Conservation (phyloP, 495 filamentous ascomycete species). For the Tirmania nivea region DNA sequence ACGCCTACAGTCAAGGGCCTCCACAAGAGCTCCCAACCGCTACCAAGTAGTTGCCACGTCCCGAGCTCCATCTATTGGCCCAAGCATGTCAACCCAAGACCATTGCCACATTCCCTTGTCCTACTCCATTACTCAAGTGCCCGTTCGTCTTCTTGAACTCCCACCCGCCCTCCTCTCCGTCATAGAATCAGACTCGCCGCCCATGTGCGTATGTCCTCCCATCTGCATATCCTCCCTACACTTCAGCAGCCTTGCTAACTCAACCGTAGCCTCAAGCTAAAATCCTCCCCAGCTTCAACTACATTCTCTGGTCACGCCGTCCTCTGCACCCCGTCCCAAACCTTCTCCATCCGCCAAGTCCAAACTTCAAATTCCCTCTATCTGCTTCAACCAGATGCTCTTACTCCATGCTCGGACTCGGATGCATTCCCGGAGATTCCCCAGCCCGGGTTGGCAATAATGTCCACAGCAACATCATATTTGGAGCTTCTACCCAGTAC, state of each 20-base stretch:
- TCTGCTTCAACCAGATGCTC: slow-evolving; percentile 32
- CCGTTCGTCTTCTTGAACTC: slow-evolving; percentile 59
- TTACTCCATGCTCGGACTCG: slow-evolving; percentile 15
- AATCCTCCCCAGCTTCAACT: slow-evolving; percentile 15
- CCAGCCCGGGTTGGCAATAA: neutral
- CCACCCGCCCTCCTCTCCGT: slow-evolving; percentile 48
- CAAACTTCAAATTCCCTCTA: slow-evolving; percentile 78
- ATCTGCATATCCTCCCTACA: neutral
- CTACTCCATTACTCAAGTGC: neutral
- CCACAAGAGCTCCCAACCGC: too few relatives aligned
- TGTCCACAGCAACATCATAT: neutral
- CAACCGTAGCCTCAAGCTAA: slow-evolving; percentile 17
- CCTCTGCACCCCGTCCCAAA: slow-evolving; percentile 45
- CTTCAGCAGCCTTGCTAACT: neutral
- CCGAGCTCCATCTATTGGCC: neutral
- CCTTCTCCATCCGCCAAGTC: slow-evolving; percentile 67
- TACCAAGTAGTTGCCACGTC: neutral
- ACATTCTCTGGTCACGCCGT: slow-evolving; percentile 31
- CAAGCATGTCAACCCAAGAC: neutral
- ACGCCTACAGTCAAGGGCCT: too few relatives aligned
- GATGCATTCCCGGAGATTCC: neutral
- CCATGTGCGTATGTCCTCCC: slow-evolving; percentile 28
- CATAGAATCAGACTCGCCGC: slow-evolving; percentile 34
- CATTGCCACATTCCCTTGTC: neutral
- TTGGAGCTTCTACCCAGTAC: slow-evolving; percentile 1